Base-by-base conservation (phyloP, 2,329 filamentous ascomycete species). In the Cladophialophora yegresii region DNA sequence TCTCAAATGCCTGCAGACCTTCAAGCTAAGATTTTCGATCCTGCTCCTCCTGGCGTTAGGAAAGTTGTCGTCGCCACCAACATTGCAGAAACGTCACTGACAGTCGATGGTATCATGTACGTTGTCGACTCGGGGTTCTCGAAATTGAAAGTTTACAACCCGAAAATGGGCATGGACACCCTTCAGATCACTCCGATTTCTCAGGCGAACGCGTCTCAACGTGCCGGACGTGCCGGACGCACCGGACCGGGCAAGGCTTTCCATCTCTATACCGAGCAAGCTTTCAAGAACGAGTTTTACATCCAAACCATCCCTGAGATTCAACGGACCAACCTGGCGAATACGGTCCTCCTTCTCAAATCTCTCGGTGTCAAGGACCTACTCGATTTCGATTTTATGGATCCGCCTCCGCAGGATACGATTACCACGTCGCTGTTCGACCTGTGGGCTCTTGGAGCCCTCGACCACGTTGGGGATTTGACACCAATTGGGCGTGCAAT, bases 1-100 rank as follows among this genome's bases (percentile, higher is more conserved):
- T 97, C 92, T 83, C 95, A 99, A 77, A 97, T 99, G 95, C 96
- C 95, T 2, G 95, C 95, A 36, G 96, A 99, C 76, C 81, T 99
- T 40, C 96, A 99, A 77, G 92, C 95, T 65, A 98, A 96, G 78
- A 99, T 99, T 69, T 99, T 99, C 72, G 93, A 99, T 74, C 87
- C 89, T 69, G 95, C 96, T 2, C 83, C 91, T 2, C 89, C 93
- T 0, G 95, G 95, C 1, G 93, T 96, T 4, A 88, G 95, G 64
- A 99, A 99, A 75, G 96, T 96, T 72, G 96, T 99, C 69, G 93
- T 99, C 47, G 95, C 96, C 0, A 99, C 95, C 33, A 99, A 99
- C 73, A 99, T 99, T 77, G 95, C 95, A 1, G 95, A 99, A 77
- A 99, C 95, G 0, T 96, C 92, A 82, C 82, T 99, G 79, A 99